phyloP scores from a whole-genome alignment of 768 basidiomycete species.

The Ramaria rubella region DNA sequence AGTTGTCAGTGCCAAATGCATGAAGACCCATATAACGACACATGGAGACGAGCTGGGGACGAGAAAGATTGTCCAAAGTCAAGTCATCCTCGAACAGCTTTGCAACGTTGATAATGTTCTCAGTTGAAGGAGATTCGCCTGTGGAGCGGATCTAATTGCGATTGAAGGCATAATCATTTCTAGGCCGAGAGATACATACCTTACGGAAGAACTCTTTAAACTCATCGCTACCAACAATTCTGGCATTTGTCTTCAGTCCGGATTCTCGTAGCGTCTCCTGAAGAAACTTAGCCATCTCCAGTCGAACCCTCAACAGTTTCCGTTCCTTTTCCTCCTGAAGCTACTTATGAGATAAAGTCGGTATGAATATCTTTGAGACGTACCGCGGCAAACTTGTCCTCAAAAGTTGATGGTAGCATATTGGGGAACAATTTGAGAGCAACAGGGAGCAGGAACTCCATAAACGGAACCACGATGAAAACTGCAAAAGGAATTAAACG shows the following conservation, averaged over 20 bases:
- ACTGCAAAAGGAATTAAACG: conserved; percentile 93
- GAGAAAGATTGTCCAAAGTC: conserved; percentile 94
- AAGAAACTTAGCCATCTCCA: conserved; percentile 99
- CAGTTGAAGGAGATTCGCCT: conserved; percentile 83
- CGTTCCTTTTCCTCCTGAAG: conserved; percentile 93
- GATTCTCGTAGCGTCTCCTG: conserved; percentile 96
- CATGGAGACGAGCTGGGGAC: conserved; percentile 97
- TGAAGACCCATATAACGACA: conserved; percentile 97
- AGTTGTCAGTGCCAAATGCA: conserved; percentile 98
- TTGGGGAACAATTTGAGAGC: conserved; percentile 96
- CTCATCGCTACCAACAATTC: conserved; percentile 89
- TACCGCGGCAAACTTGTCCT: conserved; percentile 93
- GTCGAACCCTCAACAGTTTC: conserved; percentile 85
- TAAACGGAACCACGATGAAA: conserved; percentile 94
- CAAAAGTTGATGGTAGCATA: conserved; percentile 97
- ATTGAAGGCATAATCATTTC: neutral
- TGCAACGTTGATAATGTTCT: conserved; percentile 90
- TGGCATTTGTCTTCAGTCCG: conserved; percentile 84
- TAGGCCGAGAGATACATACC: conserved; percentile 33
- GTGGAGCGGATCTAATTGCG: conserved; percentile 76
- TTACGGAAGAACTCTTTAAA: conserved; percentile 99
- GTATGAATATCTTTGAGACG: conserved; percentile 22
- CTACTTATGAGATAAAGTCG: neutral
- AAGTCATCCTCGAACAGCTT: conserved; percentile 97
- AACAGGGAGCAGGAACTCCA: conserved; percentile 94